phyloP scores from a whole-genome alignment of 768 basidiomycete species.

The Kwoniella pini region DNA sequence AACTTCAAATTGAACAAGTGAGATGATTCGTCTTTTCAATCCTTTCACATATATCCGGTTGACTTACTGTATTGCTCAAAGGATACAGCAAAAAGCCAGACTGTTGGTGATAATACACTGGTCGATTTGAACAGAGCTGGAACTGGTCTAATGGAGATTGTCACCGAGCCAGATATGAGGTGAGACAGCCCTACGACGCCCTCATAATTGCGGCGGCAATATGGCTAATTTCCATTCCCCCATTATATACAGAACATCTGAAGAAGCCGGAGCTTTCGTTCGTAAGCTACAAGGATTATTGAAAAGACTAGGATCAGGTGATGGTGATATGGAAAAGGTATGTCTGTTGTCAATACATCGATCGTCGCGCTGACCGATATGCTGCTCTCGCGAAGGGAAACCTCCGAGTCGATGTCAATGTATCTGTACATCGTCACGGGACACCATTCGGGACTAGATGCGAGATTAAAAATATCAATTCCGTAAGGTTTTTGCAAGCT shows the following conservation, averaged over 20 bases:
- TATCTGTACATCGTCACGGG: constrained; percentile 76
- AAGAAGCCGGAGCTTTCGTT: constrained; percentile 87
- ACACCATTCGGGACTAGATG: constrained; percentile 69
- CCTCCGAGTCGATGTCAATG: constrained; percentile 90
- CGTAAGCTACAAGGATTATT: constrained; percentile 76
- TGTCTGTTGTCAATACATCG: neutral
- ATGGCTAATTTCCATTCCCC: neutral
- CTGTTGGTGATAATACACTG: constrained; percentile 47
- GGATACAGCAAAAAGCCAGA: constrained; percentile 40
- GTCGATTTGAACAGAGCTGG: constrained; percentile 93
- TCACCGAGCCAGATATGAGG: constrained; percentile 89
- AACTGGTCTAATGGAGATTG: constrained; percentile 88
- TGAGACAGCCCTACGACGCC: constrained; percentile 22
- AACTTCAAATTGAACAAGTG: constrained; percentile 95
- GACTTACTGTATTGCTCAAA: neutral
- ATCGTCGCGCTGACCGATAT: too few relatives aligned
- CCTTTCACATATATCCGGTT: neutral
- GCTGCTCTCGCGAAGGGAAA: too few relatives aligned
- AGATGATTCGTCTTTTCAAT: constrained; percentile 13
- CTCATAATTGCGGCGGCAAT: neutral
- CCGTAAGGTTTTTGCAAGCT: constrained; percentile 75
- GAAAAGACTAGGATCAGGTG: constrained; percentile 79
- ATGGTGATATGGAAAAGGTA: constrained; percentile 97
- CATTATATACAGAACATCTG: constrained; percentile 63
- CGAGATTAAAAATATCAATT: constrained; percentile 96